phyloP scores from a whole-genome alignment of 306 rosid genomes.

The Prunus davidiana region DNA sequence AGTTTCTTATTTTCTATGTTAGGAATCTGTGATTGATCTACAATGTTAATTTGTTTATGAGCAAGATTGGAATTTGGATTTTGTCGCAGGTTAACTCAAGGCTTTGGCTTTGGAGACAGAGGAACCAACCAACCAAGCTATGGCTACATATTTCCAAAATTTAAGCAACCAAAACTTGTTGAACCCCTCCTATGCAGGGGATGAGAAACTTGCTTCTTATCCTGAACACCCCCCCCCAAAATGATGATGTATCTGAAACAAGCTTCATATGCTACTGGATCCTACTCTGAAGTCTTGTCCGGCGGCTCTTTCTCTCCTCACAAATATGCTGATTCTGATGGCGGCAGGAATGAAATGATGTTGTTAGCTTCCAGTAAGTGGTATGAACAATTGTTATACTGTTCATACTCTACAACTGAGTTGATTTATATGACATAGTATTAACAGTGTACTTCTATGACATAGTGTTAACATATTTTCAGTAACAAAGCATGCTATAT shows the following conservation, averaged over 20 bases:
- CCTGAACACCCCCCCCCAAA: constrained; percentile 32
- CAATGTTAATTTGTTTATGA: neutral
- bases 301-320: no score
- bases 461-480: no score
- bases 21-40: neutral
- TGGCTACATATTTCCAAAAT: constrained; percentile 40
- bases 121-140: neutral
- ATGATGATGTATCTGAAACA: constrained; percentile 61
- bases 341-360: no score
- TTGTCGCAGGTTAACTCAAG: neutral
- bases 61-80: neutral
- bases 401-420: no score
- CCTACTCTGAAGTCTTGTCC: constrained; percentile 21
- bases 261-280: constrained; percentile 51
- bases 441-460: no score
- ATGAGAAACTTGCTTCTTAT: constrained; percentile 38
- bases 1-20: neutral
- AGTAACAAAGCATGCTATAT: no score
- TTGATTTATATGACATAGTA: no score
- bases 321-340: no score
- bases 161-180: constrained; percentile 36
- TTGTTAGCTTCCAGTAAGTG: no score
- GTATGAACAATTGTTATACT: no score
- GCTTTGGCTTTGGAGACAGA: neutral
- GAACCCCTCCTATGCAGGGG: constrained; percentile 28